Conservation (phyloP, 1,139 yeast species). For the Petasospora rhodanensis region DNA sequence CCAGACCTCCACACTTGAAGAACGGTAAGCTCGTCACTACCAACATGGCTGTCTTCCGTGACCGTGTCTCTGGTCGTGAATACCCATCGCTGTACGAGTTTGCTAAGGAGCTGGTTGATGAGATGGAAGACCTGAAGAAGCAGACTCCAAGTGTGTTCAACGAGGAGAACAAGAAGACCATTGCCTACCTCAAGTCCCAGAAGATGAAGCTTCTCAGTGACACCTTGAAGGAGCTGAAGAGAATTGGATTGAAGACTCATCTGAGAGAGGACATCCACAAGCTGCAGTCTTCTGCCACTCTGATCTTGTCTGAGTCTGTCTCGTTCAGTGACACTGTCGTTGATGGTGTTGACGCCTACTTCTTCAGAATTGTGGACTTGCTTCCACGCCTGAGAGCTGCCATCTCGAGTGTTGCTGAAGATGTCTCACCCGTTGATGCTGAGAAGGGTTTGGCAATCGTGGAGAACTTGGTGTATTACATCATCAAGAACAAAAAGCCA, state of each 20-base stretch:
- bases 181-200: conserved; percentile 73
- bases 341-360: conserved; percentile 53
- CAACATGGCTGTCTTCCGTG: conserved; percentile 50
- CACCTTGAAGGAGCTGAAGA: conserved; percentile 64
- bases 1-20: conserved; percentile 52
- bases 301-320: conserved; percentile 52
- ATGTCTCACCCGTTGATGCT: conserved; percentile 71
- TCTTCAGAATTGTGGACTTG: conserved; percentile 69
- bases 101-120: conserved; percentile 50
- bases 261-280: conserved; percentile 61
- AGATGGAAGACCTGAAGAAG: conserved; percentile 57
- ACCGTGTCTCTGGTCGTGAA: conserved; percentile 32
- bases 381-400: conserved; percentile 74
- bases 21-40: conserved; percentile 45
- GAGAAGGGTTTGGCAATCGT: conserved; percentile 75
- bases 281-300: conserved; percentile 58
- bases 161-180: conserved; percentile 69
- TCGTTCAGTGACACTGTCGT: conserved; percentile 40
- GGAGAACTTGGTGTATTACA: conserved; percentile 62
- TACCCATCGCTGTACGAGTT: conserved; percentile 40
- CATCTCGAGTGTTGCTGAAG: conserved; percentile 58
- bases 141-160: conserved; percentile 73
- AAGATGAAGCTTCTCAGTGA: conserved; percentile 77
- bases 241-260: conserved; percentile 69
- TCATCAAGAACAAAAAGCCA: conserved; percentile 48